Evolutionary conservation across 1,139 yeast species (phyloP), one percentile per base, ranked within the genome.

Genomic region (Kazachstania sp.): DNA sequence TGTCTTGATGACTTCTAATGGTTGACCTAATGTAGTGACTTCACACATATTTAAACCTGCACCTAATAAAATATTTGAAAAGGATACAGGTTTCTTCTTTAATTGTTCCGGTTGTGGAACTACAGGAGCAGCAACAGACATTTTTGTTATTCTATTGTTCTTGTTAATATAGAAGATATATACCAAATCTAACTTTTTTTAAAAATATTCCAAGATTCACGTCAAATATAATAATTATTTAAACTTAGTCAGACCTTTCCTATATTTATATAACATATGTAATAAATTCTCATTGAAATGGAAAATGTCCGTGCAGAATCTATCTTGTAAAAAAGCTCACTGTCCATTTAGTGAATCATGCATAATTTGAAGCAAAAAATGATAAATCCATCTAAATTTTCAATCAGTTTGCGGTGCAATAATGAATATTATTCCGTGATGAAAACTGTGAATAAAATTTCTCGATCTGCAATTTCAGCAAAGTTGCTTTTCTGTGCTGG

Each of bases 11-110:
- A 92, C 98, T 71, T 92, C 98, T 54, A 92, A 73, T 12, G 98
- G 98, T 68, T 92, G 98, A 47, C 98, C 98, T 56, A 92, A 74
- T 12, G 97, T 83, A 54, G 97, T 85, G 45, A 82, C 97, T 66
- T 92, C 98, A 48, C 88, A 86, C 74, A 92, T 66, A 71, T 90
- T 92, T 58, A 92, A 75, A 35, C 90, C 95, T 1, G 97, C 97
- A 51, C 98, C 98, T 53, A 92, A 74, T 51, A 88, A 77, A 65
- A 92, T 84, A 71, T 92, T 92, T 60, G 95, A 79, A 68, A 86
- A 84, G 57, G 84, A 83, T 58, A 92, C 78, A 44, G 95, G 95
- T 68, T 88, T 90, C 73, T 86, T 88, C 67, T 86, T 40, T 37
- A 45, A 36, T 26, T 29, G 44, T 12, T 41, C 31, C 31, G 45